Conservation (phyloP, 2,329 filamentous ascomycete species). For the Pseudocercospora vitis region DNA sequence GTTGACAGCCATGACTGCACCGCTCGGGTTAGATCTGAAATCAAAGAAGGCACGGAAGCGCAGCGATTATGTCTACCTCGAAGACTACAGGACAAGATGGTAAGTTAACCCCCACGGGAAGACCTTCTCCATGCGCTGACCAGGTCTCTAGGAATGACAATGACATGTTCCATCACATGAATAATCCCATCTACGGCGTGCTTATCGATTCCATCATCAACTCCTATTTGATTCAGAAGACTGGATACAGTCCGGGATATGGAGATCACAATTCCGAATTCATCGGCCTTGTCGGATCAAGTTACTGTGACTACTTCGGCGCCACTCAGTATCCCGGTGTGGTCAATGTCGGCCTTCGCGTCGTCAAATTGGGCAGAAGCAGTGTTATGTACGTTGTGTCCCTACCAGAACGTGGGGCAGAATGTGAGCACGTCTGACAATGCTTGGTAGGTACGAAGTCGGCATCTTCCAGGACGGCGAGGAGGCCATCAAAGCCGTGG, state of each 20-base stretch:
- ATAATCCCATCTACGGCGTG: conserved; percentile 52
- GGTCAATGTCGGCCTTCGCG: conserved; percentile 76
- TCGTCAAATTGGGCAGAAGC: conserved; percentile 79
- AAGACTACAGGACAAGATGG: conserved; percentile 88
- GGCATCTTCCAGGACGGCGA: conserved; percentile 77
- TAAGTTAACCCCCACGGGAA: conserved; percentile 38
- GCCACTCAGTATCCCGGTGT: conserved; percentile 74
- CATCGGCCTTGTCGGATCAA: conserved; percentile 81
- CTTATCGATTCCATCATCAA: conserved; percentile 82
- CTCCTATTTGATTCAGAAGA: conserved; percentile 78
- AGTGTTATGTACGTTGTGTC: conserved; percentile 65
- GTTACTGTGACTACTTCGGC: conserved; percentile 81
- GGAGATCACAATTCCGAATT: conserved; percentile 63
- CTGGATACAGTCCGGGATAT: conserved; percentile 65
- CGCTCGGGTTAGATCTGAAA: conserved; percentile 42
- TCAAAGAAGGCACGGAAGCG: conserved; percentile 46
- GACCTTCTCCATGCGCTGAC: conserved; percentile 4
- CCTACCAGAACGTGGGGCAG: no score
- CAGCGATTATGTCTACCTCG: conserved; percentile 72
- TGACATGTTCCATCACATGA: conserved; percentile 81
- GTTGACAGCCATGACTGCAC: conserved; percentile 39
- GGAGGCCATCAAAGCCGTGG: conserved; percentile 67
- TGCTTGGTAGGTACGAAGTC: conserved; percentile 66
- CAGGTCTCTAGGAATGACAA: conserved; percentile 72
- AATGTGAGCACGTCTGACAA: neutral